Base-by-base conservation (phyloP, 805 yeast species). In the Yamadazyma akitaensis region DNA sequence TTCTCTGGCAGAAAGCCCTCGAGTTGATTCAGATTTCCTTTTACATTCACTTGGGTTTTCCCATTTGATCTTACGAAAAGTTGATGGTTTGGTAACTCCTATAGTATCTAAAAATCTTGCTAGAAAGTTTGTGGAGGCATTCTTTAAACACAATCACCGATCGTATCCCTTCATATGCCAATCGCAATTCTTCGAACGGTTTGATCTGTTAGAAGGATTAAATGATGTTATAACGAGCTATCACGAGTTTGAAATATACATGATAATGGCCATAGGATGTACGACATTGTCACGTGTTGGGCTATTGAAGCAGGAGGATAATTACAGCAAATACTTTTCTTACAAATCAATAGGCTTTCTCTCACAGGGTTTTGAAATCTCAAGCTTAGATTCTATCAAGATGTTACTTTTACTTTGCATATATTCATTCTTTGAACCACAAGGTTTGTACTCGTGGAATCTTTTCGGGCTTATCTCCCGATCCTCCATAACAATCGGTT, bases 231-330 rank as follows among this genome's bases (percentile, higher is more conserved):
- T 55, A 18, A 63, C 68, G 30, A 58, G 61, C 17, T 58, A 62
- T 16, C 75, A 75, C 49, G 76, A 77, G 19, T 79, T 77, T 51
- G 77, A 79, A 58, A 51, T 79, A 10, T 73, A 70, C 55, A 73
- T 80, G 77, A 70, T 77, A 2, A 65, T 77, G 62, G 79, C 81
- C 5, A 74, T 77, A 36, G 83, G 84, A 1, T 76, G 80, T 45
- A 73, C 80, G 9, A 71, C 80, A 2, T 58, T 79, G 42, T 73
- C 62, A 43, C 33, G 58, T 32, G 46, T 45, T 28, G 49, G 57
- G 2, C 39, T 53, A 7, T 42, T 56, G 10, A 26, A 46, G 28
- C 65, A 64, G 43, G 69, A 65, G 5, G 54, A 53, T 35, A 51
- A 49, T 17, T 44, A 37, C 19, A 42, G 49, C 18, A 38, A 45